phyloP scores from a whole-genome alignment of 2,329 filamentous ascomycete genomes.

The Rhexocercosporidium sp. region DNA sequence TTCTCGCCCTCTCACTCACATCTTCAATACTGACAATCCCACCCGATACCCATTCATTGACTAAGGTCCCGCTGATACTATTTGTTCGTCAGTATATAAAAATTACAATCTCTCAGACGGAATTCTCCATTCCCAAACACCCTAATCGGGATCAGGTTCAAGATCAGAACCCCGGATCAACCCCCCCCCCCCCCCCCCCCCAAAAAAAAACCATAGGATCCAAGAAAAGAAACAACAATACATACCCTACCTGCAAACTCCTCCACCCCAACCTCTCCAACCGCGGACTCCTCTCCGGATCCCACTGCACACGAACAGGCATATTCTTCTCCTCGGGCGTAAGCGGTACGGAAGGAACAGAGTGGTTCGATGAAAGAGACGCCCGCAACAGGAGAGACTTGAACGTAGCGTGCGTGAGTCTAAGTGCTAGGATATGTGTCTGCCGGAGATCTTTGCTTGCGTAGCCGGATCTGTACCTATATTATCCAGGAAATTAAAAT shows the following conservation, averaged over 20 bases:
- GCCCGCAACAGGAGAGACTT: slow-evolving; percentile 48
- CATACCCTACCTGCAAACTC: slow-evolving; percentile 69
- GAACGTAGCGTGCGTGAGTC: slow-evolving; percentile 57
- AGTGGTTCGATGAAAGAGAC: slow-evolving; percentile 43
- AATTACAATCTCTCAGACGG: too few species aligned
- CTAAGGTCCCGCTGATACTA: slow-evolving; percentile 56
- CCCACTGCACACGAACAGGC: slow-evolving; percentile 65
- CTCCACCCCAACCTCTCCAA: slow-evolving; percentile 54
- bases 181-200: too few species aligned
- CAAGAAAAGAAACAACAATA: too few species aligned
- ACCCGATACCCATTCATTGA: slow-evolving; percentile 43
- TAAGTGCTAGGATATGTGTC: slow-evolving; percentile 61
- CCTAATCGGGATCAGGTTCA: too few species aligned
- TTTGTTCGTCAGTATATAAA: too few species aligned
- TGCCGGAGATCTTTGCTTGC: slow-evolving; percentile 61
- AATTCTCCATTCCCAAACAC: too few species aligned
- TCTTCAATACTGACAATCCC: slow-evolving; percentile 62
- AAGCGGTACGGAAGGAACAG: slow-evolving; percentile 31
- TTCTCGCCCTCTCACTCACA: slow-evolving; percentile 58
- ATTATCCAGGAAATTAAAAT: too few species aligned
- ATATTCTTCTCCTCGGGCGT: slow-evolving; percentile 34
- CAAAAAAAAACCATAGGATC: too few species aligned
- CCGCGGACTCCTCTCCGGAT: slow-evolving; percentile 59
- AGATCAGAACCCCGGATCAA: too few species aligned
- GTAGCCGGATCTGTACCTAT: slow-evolving; percentile 62